A percentile compares a stretch with the other conserved stretches of the same genome.
phyloP scores from a whole-genome alignment of 2,329 filamentous ascomycete species.

The Ophiostoma ips region DNA sequence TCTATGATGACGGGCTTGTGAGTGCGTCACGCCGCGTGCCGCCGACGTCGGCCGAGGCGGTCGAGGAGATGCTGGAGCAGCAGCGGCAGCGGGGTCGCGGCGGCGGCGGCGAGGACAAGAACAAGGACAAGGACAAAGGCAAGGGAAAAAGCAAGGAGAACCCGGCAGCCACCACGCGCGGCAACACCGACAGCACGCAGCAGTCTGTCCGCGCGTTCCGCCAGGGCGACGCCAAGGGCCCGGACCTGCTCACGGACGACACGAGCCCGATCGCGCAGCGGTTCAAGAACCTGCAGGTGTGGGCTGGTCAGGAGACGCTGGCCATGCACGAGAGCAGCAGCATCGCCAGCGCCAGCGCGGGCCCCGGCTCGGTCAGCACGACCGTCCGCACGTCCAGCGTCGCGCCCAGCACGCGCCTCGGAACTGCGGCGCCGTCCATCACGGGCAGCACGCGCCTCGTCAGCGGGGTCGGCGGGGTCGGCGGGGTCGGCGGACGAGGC shows the following conservation, averaged over 20 bases:
- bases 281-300: not conserved
- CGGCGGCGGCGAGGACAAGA: not conserved
- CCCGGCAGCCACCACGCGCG: not conserved
- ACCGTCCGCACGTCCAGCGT: no score
- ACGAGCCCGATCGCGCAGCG: not conserved
- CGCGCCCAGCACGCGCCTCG: no score
- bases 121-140: not conserved
- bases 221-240: constrained; percentile 13
- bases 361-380: not conserved
- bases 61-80: not conserved
- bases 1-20: no score
- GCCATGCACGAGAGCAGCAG: not conserved
- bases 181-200: not conserved
- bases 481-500: no score
- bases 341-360: not conserved
- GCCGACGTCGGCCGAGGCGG: not conserved
- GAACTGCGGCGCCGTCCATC: no score
- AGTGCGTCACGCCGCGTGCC: not conserved
- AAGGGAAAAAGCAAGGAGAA: not conserved
- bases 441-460: no score
- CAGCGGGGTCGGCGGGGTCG: no score
- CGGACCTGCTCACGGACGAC: constrained; percentile 14
- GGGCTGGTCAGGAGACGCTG: constrained; percentile 9
- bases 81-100: not conserved
- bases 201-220: constrained; percentile 10